A percentile compares a stretch with the other conserved stretches of the same genome.
These are phyloP conservation scores for Fusarium miscanthi DNA, from an alignment of 2,329 filamentous ascomycete genomes.

Conservation along the genomic window DNA sequence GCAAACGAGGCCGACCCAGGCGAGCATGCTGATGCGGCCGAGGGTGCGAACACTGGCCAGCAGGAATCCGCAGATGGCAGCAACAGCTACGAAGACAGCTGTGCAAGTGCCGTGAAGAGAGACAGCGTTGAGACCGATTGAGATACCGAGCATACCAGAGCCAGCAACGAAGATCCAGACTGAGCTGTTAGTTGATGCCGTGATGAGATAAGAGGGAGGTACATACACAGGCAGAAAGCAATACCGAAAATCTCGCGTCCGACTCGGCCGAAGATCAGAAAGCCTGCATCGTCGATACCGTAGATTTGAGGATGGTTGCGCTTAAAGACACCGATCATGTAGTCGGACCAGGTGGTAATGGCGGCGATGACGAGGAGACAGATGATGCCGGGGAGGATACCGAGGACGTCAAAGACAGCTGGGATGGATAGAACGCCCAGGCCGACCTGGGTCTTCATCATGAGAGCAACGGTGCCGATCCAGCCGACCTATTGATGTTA, in stretches of 20 bases:
- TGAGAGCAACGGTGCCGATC: conserved; percentile 57
- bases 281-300: conserved; percentile 64
- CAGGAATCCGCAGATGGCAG: conserved; percentile 44
- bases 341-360: conserved; percentile 62
- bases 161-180: conserved; percentile 35
- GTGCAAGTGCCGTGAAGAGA: conserved; percentile 54
- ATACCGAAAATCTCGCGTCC: conserved; percentile 57
- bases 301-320: conserved; percentile 62
- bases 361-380: conserved; percentile 53
- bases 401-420: conserved; percentile 57
- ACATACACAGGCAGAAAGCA: conserved; percentile 51
- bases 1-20: conserved; percentile 44
- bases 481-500: conserved; percentile 52
- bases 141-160: conserved; percentile 45
- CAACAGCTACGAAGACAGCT: conserved; percentile 54
- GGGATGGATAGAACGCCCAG: conserved; percentile 62
- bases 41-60: conserved; percentile 51
- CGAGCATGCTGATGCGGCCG: conserved; percentile 48
- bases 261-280: conserved; percentile 58
- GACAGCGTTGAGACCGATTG: conserved; percentile 54
- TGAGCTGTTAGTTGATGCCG: neutral
- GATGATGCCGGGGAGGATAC: conserved; percentile 60
- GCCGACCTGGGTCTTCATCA: conserved; percentile 61
- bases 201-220: rapidly evolving
- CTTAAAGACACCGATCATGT: conserved; percentile 63